Evolutionary conservation across 192 early-diverging fungal genomes (phyloP).

Genomic region (Gaertneriomyces sp.): DNA sequence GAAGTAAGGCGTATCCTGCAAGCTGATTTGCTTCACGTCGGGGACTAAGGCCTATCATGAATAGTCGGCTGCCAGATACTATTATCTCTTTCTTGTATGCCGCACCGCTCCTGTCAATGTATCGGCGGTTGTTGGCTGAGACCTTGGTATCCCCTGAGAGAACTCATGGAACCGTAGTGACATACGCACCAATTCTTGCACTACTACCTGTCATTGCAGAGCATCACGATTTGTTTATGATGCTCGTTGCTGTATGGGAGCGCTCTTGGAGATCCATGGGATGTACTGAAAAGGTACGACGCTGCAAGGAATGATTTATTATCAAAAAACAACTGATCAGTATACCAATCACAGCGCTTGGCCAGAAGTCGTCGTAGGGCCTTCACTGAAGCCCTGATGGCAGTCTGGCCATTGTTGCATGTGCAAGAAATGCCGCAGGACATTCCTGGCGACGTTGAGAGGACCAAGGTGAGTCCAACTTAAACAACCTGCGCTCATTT

Average conservation of each 20-base stretch:
- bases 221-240: constrained; percentile 39
- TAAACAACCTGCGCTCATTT: background rate
- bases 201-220: constrained; percentile 39
- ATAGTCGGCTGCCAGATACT: constrained; percentile 42
- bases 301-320: background rate
- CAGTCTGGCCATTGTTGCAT: constrained; percentile 43
- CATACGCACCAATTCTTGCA: constrained; percentile 35
- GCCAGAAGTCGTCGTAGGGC: no score
- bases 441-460: constrained; percentile 36
- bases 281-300: constrained; percentile 14
- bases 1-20: constrained; percentile 31
- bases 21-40: background rate
- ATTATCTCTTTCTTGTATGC: constrained; percentile 37
- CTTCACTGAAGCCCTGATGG: constrained; percentile 12
- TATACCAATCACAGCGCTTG: constrained; percentile 23
- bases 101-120: constrained; percentile 38
- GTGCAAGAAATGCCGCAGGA: constrained; percentile 36
- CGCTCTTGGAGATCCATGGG: constrained; percentile 25
- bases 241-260: constrained; percentile 43
- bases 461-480: constrained; percentile 8
- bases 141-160: constrained; percentile 24
- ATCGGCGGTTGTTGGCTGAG: constrained; percentile 44
- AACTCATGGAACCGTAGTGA: background rate
- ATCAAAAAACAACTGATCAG: background rate
- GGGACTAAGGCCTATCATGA: background rate